Evolutionary conservation across 139 green algal genomes (phyloP), one percentile per base, ranked within the genome.

Genomic region (Tetradesmus lagerheimii): DNA sequence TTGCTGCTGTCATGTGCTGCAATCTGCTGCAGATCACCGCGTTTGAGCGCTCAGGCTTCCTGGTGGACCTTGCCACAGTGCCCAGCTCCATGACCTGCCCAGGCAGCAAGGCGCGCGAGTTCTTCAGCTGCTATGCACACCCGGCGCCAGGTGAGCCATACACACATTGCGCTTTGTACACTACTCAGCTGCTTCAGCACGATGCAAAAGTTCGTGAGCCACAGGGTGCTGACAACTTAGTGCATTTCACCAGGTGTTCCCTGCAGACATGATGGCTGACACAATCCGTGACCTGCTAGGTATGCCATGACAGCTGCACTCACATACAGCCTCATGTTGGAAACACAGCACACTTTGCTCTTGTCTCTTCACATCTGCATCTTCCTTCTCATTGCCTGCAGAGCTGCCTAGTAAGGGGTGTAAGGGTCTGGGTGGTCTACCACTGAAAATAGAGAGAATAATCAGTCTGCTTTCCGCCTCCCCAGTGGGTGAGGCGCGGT

Each of bases 81-180:
- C 82, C 82, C 35, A 53, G 38, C 18, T 77, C 82, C 35, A 77
- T 87, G 35, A 87, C 82, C 20, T 87, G 82, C 82, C 82, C 82
- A 25, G 82, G 82, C 23, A 78, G 34, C 35, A 77, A 53, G 82
- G 53, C 82, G 29, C 38, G 38, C 1, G 47, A 87, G 35, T 87
- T 87, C 82, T 87, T 87, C 23, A 67, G 50, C 53, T 87, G 82
- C 37, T 78, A 87, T 50, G 82, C 82, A 34, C 82, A 87, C 53
- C 82, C 82, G 1, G 82, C 82, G n/a, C 57, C 82, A 39, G 82
- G 82, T 87, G 57, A 38, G 82, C n/a, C n/a, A 38, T 62, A 23
- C 66, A 76, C 25, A 8, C 25, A 20, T 8, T 37, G 66, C 66
- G 66, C 66, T 14, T 76, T 76, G 29, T 9, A 35, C 66, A 76